These are phyloP conservation scores for Prunus fruticosa DNA, from an alignment of 306 rosid genomes.

Conservation along the genomic window DNA sequence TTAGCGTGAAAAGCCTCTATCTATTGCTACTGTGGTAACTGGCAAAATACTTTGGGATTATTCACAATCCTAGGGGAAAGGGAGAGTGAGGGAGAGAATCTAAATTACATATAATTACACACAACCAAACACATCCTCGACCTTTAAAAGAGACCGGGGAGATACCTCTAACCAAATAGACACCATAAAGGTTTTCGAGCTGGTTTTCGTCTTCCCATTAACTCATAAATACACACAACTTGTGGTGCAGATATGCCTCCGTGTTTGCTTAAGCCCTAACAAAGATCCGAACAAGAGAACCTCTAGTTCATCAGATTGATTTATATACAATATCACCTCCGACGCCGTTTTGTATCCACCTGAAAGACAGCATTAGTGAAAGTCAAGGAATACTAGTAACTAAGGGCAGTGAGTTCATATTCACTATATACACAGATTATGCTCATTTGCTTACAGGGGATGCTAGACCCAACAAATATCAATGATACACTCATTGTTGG, in stretches of 20 bases:
- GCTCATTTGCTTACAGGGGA: not conserved
- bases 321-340: conserved; percentile 47
- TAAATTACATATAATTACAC: conserved; percentile 50
- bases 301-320: conserved; percentile 36
- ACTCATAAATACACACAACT: conserved; percentile 35
- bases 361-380: conserved; percentile 28
- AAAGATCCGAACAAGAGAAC: conserved; percentile 31
- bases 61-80: conserved; percentile 38
- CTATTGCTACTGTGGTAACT: not conserved
- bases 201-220: conserved; percentile 25
- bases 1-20: not conserved
- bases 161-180: conserved; percentile 25
- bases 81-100: conserved; percentile 32
- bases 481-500: not conserved
- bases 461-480: not conserved
- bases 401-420: not conserved
- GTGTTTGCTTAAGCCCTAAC: conserved; percentile 34
- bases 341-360: conserved; percentile 95
- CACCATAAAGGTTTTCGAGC: conserved; percentile 33
- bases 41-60: conserved; percentile 4
- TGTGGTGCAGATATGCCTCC: conserved; percentile 33
- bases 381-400: not conserved
- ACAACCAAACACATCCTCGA: conserved; percentile 46
- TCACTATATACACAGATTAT: not conserved
- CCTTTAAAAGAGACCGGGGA: conserved; percentile 27